phyloP scores from a whole-genome alignment of 345 rosid species.

The Euclidium syriacum region DNA sequence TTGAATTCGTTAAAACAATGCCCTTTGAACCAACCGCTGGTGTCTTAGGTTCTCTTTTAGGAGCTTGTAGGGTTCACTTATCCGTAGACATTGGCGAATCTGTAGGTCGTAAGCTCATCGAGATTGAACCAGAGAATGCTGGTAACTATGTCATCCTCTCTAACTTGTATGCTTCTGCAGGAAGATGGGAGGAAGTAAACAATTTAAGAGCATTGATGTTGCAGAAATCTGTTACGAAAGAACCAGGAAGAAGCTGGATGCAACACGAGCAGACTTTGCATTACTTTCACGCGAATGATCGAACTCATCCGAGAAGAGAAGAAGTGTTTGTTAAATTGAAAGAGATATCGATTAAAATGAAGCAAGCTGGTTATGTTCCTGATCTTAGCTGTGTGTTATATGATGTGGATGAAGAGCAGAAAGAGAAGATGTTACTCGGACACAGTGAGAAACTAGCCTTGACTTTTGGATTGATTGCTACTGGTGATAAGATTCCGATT shows the following conservation, averaged over 20 bases:
- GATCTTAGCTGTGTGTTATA: slow-evolving; percentile 72
- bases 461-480: slow-evolving; percentile 65
- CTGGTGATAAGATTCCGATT: slow-evolving; percentile 41
- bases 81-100: slow-evolving; percentile 59
- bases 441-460: slow-evolving; percentile 90
- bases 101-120: slow-evolving; percentile 52
- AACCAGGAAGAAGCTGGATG: slow-evolving; percentile 89
- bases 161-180: slow-evolving; percentile 73
- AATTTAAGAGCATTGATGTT: slow-evolving; percentile 57
- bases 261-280: slow-evolving; percentile 67
- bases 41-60: slow-evolving; percentile 77
- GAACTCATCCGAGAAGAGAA: slow-evolving; percentile 67
- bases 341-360: slow-evolving; percentile 48
- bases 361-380: slow-evolving; percentile 78
- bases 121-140: slow-evolving; percentile 80
- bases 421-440: slow-evolving; percentile 71
- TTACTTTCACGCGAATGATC: slow-evolving; percentile 74
- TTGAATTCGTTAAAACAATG: slow-evolving; percentile 52
- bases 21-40: slow-evolving; percentile 75
- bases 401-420: slow-evolving; percentile 90
- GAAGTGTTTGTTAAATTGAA: slow-evolving; percentile 52
- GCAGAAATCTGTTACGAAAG: slow-evolving; percentile 67
- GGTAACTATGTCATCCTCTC: slow-evolving; percentile 84
- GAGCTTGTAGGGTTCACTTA: slow-evolving; percentile 79
- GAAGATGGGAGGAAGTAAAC: slow-evolving; percentile 83